Evolutionary conservation across 257 asterid species (phyloP).

Genomic region (Paraleonurus japonicus): DNA sequence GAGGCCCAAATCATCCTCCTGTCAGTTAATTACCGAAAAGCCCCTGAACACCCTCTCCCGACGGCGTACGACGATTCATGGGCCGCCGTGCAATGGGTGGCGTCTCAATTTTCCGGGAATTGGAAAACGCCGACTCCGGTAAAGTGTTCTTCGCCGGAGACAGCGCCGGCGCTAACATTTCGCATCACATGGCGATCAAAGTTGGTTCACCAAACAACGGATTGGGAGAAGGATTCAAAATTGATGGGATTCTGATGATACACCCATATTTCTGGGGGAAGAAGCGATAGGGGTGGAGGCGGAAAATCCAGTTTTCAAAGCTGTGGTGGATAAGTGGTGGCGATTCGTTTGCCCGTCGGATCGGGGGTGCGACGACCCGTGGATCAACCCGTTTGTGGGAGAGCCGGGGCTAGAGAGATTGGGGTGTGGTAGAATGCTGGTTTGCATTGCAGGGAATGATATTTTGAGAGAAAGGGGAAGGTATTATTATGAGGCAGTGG

Average conservation of each 20-base stretch:
- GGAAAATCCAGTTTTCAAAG: constrained; percentile 45
- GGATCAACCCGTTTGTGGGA: constrained; percentile 58
- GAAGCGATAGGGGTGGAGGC: constrained; percentile 55
- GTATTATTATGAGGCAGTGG: constrained; percentile 39
- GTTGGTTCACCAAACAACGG: constrained; percentile 23
- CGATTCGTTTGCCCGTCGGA: constrained; percentile 59
- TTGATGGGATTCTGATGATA: constrained; percentile 49
- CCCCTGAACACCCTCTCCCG: constrained; percentile 75
- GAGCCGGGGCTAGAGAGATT: constrained; percentile 35
- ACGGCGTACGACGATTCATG: constrained; percentile 66
- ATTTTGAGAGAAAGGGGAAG: constrained; percentile 66
- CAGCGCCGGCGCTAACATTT: constrained; percentile 82
- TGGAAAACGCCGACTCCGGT: constrained; percentile 44
- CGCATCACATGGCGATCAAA: constrained; percentile 57
- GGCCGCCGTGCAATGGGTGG: constrained; percentile 57
- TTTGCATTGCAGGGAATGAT: constrained; percentile 71
- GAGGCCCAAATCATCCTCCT: constrained; percentile 45
- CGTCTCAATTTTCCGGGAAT: constrained; percentile 27
- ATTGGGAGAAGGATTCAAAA: constrained; percentile 8
- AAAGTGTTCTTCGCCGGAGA: constrained; percentile 55
- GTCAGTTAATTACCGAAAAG: constrained; percentile 54
- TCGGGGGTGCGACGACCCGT: constrained; percentile 57
- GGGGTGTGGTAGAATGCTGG: constrained; percentile 39
- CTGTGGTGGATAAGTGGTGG: constrained; percentile 80
- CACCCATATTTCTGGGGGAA: constrained; percentile 80